phyloP scores from a whole-genome alignment of 345 rosid species.

The Ceriops decandra region DNA sequence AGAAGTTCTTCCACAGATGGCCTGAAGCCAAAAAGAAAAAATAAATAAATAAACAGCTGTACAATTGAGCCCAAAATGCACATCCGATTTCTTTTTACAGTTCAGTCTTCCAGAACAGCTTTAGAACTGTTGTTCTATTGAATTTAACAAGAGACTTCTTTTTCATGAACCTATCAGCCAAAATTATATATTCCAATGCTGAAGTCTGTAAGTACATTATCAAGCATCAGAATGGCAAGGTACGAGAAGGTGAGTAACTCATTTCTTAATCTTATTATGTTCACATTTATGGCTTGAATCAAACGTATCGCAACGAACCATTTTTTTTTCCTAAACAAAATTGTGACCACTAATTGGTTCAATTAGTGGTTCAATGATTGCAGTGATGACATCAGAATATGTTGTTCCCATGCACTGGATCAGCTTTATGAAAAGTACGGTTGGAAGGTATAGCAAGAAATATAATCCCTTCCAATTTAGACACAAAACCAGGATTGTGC shows the following conservation, averaged over 20 bases:
- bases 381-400: conserved; percentile 44
- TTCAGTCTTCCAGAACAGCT: too few species aligned
- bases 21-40: too few species aligned
- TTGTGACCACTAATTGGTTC: conserved; percentile 26
- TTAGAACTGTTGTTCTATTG: not conserved
- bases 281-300: not conserved
- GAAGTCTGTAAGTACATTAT: conserved; percentile 25
- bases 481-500: too few species aligned
- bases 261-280: not conserved
- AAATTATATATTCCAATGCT: conserved; percentile 45
- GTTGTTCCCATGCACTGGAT: conserved; percentile 46
- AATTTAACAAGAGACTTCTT: not conserved
- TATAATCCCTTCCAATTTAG: not conserved
- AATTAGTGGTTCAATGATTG: conserved; percentile 70
- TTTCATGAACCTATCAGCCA: conserved; percentile 27
- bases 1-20: too few species aligned
- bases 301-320: not conserved
- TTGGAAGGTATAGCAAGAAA: conserved; percentile 50
- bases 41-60: too few species aligned
- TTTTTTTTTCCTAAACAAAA: not conserved
- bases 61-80: too few species aligned
- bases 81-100: too few species aligned
- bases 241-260: conserved; percentile 48
- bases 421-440: conserved; percentile 32
- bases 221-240: conserved; percentile 52